Evolutionary conservation across 2,329 filamentous ascomycete genomes (phyloP).

Genomic region (Claviceps paspali): DNA sequence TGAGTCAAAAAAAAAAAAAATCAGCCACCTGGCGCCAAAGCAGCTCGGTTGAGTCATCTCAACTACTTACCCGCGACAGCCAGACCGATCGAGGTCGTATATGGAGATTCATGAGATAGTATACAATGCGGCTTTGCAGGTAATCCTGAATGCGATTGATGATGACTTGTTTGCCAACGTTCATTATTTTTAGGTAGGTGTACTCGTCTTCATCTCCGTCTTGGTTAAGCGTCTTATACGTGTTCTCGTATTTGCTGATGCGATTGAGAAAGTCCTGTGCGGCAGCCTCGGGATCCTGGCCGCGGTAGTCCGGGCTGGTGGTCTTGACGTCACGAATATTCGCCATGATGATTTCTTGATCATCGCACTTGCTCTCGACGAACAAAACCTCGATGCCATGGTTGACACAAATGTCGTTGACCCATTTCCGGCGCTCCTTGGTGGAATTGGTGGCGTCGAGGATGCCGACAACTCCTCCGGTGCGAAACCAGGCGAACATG

Average conservation of each 20-base stretch:
- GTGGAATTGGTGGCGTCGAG: slow-evolving; percentile 96
- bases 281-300: slow-evolving; percentile 83
- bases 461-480: slow-evolving; percentile 75
- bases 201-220: slow-evolving; percentile 64
- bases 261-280: slow-evolving; percentile 85
- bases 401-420: slow-evolving; percentile 60
- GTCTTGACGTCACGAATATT: slow-evolving; percentile 98
- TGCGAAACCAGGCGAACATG: slow-evolving; percentile 85
- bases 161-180: slow-evolving; percentile 89
- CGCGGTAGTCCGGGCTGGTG: slow-evolving; percentile 84
- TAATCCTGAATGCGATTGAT: slow-evolving; percentile 98
- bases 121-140: slow-evolving; percentile 87
- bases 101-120: slow-evolving; percentile 97
- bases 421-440: slow-evolving; percentile 78
- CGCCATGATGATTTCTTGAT: slow-evolving; percentile 91
- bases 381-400: slow-evolving; percentile 83
- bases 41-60: neutral
- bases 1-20: neutral
- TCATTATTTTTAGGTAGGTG: slow-evolving; percentile 94
- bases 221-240: slow-evolving; percentile 85
- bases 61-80: slow-evolving; percentile 64
- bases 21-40: neutral
- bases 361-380: slow-evolving; percentile 93
- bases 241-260: slow-evolving; percentile 93
- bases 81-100: slow-evolving; percentile 94